Conservation (phyloP, 805 yeast species). For the Ogataea henricii region DNA sequence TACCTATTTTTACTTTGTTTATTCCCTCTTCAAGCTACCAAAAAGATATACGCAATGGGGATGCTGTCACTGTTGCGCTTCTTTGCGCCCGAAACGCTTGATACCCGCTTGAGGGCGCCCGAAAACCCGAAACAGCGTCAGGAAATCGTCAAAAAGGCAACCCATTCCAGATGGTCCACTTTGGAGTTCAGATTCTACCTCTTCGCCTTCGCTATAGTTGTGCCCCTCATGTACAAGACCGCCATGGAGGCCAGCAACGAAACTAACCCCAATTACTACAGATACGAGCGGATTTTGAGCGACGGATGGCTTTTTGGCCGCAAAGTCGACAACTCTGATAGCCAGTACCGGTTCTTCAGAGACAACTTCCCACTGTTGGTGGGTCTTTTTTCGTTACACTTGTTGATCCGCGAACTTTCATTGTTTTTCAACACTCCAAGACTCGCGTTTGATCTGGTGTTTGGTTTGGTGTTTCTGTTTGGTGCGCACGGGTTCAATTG, state of each 20-base stretch:
- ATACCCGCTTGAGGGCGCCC: constrained; percentile 49
- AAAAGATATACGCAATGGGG: constrained; percentile 7
- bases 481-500: constrained; percentile 82
- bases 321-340: constrained; percentile 89
- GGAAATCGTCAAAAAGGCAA: constrained; percentile 33
- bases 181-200: constrained; percentile 73
- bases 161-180: constrained; percentile 68
- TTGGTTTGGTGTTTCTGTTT: constrained; percentile 67
- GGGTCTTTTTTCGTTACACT: constrained; percentile 59
- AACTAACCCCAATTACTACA: constrained; percentile 69
- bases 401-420: constrained; percentile 46
- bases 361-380: constrained; percentile 68
- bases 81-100: constrained; percentile 54
- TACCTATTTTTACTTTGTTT: not conserved
- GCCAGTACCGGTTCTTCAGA: constrained; percentile 85
- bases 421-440: constrained; percentile 38
- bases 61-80: constrained; percentile 29
- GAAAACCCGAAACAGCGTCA: constrained; percentile 36
- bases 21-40: not conserved
- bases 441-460: constrained; percentile 66
- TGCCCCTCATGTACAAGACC: constrained; percentile 81
- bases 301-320: constrained; percentile 91
- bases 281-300: constrained; percentile 60
- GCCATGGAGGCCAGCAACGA: constrained; percentile 81
- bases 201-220: constrained; percentile 61